Percentiles rank a stretch among this genome's conserved stretches.
Conservation (phyloP, 2,329 filamentous ascomycete species). For the Onygenales sp. region DNA sequence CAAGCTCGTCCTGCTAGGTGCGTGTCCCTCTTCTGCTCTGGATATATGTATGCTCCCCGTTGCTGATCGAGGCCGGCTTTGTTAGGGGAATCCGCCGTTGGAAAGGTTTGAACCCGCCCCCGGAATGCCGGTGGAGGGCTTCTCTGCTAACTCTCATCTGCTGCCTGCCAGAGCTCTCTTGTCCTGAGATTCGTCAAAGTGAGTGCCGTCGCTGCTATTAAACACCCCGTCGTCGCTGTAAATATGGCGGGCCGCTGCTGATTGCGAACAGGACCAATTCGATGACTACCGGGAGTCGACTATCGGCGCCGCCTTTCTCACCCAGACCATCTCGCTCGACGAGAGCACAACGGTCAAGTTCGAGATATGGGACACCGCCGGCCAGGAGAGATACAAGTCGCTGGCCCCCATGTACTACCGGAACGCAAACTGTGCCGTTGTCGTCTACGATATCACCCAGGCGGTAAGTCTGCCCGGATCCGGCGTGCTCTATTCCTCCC, state of each 20-base stretch:
- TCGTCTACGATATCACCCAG: slow-evolving; percentile 99
- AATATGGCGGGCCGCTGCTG: slow-evolving; percentile 1
- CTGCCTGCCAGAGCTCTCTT: slow-evolving; percentile 69
- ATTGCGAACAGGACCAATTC: slow-evolving; percentile 73
- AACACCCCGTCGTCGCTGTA: too few species aligned
- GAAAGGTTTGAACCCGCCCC: slow-evolving; percentile 59
- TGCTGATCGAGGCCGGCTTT: slow-evolving; percentile 5
- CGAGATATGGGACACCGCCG: slow-evolving; percentile 98
- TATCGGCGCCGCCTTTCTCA: slow-evolving; percentile 96
- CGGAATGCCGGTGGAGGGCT: not conserved
- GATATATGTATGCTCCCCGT: slow-evolving; percentile 18
- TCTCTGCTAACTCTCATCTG: slow-evolving; percentile 12
- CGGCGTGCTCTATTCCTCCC: not conserved
- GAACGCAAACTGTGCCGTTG: slow-evolving; percentile 97
- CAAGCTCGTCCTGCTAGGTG: slow-evolving; percentile 95
- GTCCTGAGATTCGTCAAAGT: slow-evolving; percentile 98
- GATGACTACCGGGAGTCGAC: slow-evolving; percentile 97
- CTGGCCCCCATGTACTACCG: slow-evolving; percentile 99
- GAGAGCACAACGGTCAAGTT: slow-evolving; percentile 99
- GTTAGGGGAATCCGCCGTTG: slow-evolving; percentile 91
- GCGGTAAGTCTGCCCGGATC: slow-evolving; percentile 53
- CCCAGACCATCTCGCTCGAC: slow-evolving; percentile 96
- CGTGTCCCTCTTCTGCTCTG: slow-evolving; percentile 31
- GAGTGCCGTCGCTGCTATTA: slow-evolving; percentile 24
- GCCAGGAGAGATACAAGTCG: slow-evolving; percentile 98